phyloP scores from a whole-genome alignment of 2,329 filamentous ascomycete species.

The Alternaria gansuensis region DNA sequence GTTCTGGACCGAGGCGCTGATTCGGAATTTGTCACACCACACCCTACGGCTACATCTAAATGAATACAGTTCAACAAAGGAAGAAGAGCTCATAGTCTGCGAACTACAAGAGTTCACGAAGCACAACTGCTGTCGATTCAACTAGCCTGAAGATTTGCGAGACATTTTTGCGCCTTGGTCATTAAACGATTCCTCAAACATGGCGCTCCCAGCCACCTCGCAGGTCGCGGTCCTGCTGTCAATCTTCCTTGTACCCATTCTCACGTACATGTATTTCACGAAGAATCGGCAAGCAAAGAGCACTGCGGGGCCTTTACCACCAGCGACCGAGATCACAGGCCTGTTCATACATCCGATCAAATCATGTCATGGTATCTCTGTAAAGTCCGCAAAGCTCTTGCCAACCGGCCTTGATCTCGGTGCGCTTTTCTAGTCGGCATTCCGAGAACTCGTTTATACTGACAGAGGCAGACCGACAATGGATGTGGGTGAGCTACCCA shows the following conservation, averaged over 20 bases:
- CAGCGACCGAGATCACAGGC: conserved; percentile 55
- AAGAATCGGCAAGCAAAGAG: conserved; percentile 23
- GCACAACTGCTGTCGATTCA: background rate
- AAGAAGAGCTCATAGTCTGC: background rate
- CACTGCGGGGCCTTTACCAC: conserved; percentile 42
- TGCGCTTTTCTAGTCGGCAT: conserved; percentile 16
- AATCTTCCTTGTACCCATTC: conserved; percentile 43
- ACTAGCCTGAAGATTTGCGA: background rate
- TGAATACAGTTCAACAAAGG: background rate
- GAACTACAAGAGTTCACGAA: background rate
- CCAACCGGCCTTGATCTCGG: conserved; percentile 66
- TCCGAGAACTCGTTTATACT: background rate
- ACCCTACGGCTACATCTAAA: background rate
- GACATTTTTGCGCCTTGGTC: background rate
- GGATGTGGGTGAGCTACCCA: conserved; percentile 70
- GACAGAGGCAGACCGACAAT: conserved; percentile 63
- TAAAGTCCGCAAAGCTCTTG: conserved; percentile 62
- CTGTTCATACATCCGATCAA: conserved; percentile 72
- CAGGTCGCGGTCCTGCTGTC: conserved; percentile 39
- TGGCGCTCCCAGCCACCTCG: conserved; percentile 38
- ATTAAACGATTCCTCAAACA: conserved; percentile 15
- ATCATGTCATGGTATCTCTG: conserved; percentile 69
- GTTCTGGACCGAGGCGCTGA: background rate
- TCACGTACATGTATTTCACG: conserved; percentile 44
- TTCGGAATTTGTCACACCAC: background rate